Conservation (phyloP, 2,329 filamentous ascomycete genomes). For the Diplocarpon mali region DNA sequence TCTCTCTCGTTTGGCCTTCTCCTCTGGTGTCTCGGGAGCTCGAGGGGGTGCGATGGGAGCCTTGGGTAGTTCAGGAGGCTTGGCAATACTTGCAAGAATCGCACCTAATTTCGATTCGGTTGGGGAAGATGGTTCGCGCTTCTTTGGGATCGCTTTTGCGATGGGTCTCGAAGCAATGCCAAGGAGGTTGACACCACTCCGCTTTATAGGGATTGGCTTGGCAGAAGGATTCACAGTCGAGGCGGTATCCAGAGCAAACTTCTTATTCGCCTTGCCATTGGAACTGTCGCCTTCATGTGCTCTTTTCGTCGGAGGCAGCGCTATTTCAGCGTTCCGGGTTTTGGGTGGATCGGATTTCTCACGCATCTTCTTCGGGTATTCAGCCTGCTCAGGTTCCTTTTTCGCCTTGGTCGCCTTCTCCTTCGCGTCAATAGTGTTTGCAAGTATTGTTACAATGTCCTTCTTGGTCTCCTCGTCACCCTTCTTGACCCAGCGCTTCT, state of each 20-base stretch:
- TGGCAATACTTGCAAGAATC: constrained; percentile 26
- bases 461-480: constrained; percentile 54
- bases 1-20: constrained; percentile 55
- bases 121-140: constrained; percentile 25
- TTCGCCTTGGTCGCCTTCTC: constrained; percentile 33
- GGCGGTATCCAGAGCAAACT: constrained; percentile 23
- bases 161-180: constrained; percentile 23
- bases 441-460: constrained; percentile 46
- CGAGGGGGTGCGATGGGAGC: constrained; percentile 21
- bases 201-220: constrained; percentile 20
- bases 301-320: constrained; percentile 19
- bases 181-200: constrained; percentile 20
- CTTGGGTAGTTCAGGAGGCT: constrained; percentile 25
- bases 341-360: constrained; percentile 21
- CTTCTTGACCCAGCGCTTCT: constrained; percentile 50
- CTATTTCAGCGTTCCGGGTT: constrained; percentile 12
- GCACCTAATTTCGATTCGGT: constrained; percentile 26
- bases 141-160: constrained; percentile 27
- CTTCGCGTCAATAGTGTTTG: constrained; percentile 25
- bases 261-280: constrained; percentile 26
- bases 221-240: constrained; percentile 17
- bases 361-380: constrained; percentile 19
- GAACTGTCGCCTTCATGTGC: constrained; percentile 24
- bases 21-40: constrained; percentile 51
- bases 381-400: constrained; percentile 27